Percentiles rank a stretch among this genome's conserved stretches.
phyloP scores from a whole-genome alignment of 2,329 filamentous ascomycete species.

The Hymenoscyphus scutula region DNA sequence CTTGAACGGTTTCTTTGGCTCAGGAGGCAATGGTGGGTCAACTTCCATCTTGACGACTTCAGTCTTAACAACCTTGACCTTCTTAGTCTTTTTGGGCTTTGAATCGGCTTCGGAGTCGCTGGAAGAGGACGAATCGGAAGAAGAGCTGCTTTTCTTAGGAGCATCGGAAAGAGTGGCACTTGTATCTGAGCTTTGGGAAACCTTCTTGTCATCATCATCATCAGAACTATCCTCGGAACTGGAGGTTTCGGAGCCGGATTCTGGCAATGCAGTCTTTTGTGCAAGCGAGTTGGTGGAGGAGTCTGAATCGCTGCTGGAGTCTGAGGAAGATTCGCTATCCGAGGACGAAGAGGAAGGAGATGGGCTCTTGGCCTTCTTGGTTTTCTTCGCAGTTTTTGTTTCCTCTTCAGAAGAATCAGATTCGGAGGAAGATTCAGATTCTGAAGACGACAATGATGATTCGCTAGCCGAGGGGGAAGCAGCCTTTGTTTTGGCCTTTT shows the following conservation, averaged over 20 bases:
- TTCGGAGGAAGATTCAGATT: conserved; percentile 37
- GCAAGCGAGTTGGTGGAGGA: conserved; percentile 31
- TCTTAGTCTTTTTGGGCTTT: conserved; percentile 11
- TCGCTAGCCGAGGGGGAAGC: conserved; percentile 31
- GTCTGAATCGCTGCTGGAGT: conserved; percentile 28
- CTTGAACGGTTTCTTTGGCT: conserved; percentile 39
- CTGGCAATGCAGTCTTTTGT: conserved; percentile 32
- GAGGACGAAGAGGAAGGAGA: conserved; percentile 25
- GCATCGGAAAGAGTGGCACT: conserved; percentile 36
- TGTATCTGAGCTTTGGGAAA: conserved; percentile 29
- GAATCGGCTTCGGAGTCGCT: conserved; percentile 27
- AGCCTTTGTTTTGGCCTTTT: conserved; percentile 49
- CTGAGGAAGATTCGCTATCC: conserved; percentile 36
- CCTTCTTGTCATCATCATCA: conserved; percentile 46
- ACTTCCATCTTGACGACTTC: conserved; percentile 33
- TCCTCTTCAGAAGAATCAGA: conserved; percentile 19
- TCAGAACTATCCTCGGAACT: conserved; percentile 40
- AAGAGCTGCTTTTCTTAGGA: conserved; percentile 28
- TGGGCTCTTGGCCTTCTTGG: conserved; percentile 13
- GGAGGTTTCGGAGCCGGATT: conserved; percentile 36
- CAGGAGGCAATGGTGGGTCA: conserved; percentile 37
- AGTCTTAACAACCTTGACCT: conserved; percentile 9
- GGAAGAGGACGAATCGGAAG: conserved; percentile 27
- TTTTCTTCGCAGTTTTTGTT: conserved; percentile 17
- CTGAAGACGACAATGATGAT: conserved; percentile 37